Conservation (phyloP, 2,329 filamentous ascomycete genomes). For the Exophiala oligosperma region DNA sequence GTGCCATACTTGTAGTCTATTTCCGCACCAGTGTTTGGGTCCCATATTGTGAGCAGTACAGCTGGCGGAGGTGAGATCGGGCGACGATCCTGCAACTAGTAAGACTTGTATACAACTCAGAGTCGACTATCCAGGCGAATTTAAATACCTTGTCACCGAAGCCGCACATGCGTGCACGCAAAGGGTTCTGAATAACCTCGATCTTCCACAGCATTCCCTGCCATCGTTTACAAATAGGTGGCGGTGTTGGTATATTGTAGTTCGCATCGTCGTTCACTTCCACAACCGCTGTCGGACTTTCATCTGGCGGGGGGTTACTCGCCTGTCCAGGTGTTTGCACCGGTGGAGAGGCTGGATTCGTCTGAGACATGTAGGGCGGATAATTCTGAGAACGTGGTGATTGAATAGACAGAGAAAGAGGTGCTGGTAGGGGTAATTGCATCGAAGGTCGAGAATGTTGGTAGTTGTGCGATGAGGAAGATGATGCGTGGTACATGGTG, state of each 20-base stretch:
- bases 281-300: conserved; percentile 38
- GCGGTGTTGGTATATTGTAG: conserved; percentile 33
- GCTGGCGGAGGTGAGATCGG: conserved; percentile 96
- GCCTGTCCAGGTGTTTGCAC: too few species aligned
- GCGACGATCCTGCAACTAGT: conserved; percentile 70
- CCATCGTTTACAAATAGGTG: conserved; percentile 41
- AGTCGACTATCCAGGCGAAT: conserved; percentile 24
- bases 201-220: conserved; percentile 58
- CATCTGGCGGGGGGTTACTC: conserved; percentile 31
- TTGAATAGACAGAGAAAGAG: conserved; percentile 7
- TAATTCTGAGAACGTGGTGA: conserved; percentile 6
- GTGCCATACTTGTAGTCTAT: conserved; percentile 73
- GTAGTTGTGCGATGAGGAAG: conserved; percentile 14
- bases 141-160: conserved; percentile 87
- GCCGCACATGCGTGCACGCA: conserved; percentile 94
- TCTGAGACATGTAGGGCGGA: conserved; percentile 11
- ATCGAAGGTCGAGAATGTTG: conserved; percentile 5
- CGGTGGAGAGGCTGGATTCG: neutral
- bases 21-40: conserved; percentile 73
- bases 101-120: neutral
- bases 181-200: conserved; percentile 83
- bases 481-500: conserved; percentile 14
- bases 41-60: conserved; percentile 77
- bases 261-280: conserved; percentile 24
- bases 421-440: conserved; percentile 7